Evolutionary conservation across 129 eudicot species (phyloP), one percentile per base, ranked within the genome.

Genomic region (carrot (Daucus carota)): DNA sequence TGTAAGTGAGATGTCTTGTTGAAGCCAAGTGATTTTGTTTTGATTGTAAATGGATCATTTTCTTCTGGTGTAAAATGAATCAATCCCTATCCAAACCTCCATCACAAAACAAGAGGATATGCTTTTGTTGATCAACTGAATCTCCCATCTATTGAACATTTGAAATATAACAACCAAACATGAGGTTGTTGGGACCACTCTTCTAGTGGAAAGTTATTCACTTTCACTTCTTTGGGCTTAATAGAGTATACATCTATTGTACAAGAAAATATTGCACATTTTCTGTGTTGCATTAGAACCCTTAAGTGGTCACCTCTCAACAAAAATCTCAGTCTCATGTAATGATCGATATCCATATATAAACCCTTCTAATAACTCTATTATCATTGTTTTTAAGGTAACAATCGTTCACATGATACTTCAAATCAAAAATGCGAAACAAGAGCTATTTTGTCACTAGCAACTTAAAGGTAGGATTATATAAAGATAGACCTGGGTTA

Each of bases 31-130:
- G 32, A 22, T n/a, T 22, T 7, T 57, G 3, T 8, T n/a, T 57
- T 57, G 38, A 29, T 29, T 28, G 29, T 14, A 5, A 29, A 63
- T 29, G 2, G 70, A 63, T 31, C 40, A 12, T 29, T 63, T 63
- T 63, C 38, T 5, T 63, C 20, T 26, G 70, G 70, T 29, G 36
- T 31, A 63, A 31, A 28, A 29, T 63, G 70, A 31, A 29, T 4
- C 70, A 63, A 63, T 57, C 65, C 38, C 70, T 62, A 63, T 63
- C 40, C 70, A 63, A 32, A 63, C 40, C 22, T 63, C 70, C 6
- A 63, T 63, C 40, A 63, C 70, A 63, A 26, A 63, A 63, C 70
- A 31, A 29, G 40, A 15, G 70, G 48, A 70, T 41, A 26, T 70
- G 20, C 41, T 41, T 59, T 63, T 63, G 70, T 63, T 63, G 38